Percentiles rank a stretch among this genome's conserved stretches.
phyloP scores from a whole-genome alignment of 345 rosid genomes.

The Lenwebbia sp. region DNA sequence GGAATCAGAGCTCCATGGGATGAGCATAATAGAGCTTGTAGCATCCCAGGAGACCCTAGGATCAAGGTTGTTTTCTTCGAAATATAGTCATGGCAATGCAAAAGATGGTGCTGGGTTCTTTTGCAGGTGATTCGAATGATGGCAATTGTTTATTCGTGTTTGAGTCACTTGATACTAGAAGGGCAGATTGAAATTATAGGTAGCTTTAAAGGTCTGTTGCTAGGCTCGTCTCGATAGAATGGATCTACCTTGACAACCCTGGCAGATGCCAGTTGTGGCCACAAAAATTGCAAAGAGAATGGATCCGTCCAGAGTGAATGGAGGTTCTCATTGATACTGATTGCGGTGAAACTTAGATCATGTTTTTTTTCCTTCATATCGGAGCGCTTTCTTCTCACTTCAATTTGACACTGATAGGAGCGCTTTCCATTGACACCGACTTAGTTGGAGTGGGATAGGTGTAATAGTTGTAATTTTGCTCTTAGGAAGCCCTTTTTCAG shows the following conservation, averaged over 20 bases:
- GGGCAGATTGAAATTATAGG: background rate
- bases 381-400: background rate
- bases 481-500: background rate
- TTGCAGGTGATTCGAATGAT: background rate
- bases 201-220: background rate
- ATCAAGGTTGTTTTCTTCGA: background rate
- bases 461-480: background rate
- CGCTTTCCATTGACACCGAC: background rate
- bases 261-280: background rate
- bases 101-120: background rate
- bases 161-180: background rate
- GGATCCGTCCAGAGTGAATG: background rate
- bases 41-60: background rate
- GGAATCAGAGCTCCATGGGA: background rate
- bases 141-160: background rate
- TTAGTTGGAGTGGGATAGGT: background rate
- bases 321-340: background rate
- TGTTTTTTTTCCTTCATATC: background rate
- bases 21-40: background rate
- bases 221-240: background rate
- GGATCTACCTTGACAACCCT: background rate
- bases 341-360: background rate
- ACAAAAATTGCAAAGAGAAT: background rate
- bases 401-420: background rate
- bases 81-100: background rate